A percentile compares a stretch with the other conserved stretches of the same genome.
Evolutionary conservation across 202 grass and related monocot species (phyloP).

Genomic region (Bolboschoenoplectus hybrid): DNA sequence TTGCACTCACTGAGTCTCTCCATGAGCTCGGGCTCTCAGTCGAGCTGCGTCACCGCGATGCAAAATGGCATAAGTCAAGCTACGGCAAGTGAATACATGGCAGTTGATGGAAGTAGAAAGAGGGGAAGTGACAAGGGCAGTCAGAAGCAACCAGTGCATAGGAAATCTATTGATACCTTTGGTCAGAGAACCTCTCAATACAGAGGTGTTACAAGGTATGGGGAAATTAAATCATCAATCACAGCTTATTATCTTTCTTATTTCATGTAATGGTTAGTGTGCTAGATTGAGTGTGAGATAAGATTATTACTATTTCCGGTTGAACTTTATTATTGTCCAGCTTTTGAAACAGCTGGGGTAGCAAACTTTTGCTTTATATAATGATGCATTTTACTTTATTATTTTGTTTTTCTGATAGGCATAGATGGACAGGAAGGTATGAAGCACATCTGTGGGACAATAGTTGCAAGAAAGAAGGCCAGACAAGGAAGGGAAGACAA

Average conservation of each 20-base stretch:
- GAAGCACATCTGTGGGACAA: slow-evolving; percentile 98
- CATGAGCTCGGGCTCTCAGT: slow-evolving; percentile 82
- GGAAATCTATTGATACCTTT: slow-evolving; percentile 97
- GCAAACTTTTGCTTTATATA: slow-evolving; percentile 28
- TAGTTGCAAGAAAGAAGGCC: slow-evolving; percentile 99
- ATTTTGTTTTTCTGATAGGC: slow-evolving; percentile 50
- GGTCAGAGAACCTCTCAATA: slow-evolving; percentile 96
- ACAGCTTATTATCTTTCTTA: background rate
- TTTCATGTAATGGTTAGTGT: slow-evolving; percentile 1
- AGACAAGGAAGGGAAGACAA: slow-evolving; percentile 97
- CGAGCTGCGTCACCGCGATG: slow-evolving; percentile 65
- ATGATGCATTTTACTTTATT: slow-evolving; percentile 15
- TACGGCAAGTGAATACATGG: slow-evolving; percentile 46
- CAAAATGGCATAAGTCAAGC: slow-evolving; percentile 38
- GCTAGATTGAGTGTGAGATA: slow-evolving; percentile 8
- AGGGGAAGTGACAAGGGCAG: slow-evolving; percentile 56
- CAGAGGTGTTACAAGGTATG: slow-evolving; percentile 91
- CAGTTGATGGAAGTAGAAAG: slow-evolving; percentile 60
- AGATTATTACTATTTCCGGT: slow-evolving; percentile 32
- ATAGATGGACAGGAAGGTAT: slow-evolving; percentile 98
- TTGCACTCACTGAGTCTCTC: slow-evolving; percentile 70
- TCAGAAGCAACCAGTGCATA: slow-evolving; percentile 88
- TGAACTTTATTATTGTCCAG: background rate
- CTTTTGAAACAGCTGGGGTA: slow-evolving; percentile 34
- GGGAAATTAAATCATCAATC: background rate